phyloP scores from a whole-genome alignment of 352 stramenopile species.

The Achlya hypogyna region DNA sequence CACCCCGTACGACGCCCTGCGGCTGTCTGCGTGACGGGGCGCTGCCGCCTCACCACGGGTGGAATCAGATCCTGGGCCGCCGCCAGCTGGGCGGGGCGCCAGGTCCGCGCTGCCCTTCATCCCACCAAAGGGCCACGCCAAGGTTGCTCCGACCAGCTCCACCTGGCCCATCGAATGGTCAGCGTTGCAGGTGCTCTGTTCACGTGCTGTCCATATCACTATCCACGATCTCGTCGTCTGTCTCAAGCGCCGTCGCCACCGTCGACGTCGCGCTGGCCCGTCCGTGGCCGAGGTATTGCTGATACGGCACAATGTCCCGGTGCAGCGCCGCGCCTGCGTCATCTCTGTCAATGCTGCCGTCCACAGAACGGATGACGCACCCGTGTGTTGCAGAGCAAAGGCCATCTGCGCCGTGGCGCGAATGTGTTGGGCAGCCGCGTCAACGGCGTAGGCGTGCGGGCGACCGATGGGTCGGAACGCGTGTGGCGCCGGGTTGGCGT shows the following conservation, averaged over 20 bases:
- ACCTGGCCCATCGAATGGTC: too few species aligned
- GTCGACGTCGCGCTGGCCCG: not conserved
- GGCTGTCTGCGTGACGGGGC: conserved; percentile 1
- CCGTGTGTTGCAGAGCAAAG: not conserved
- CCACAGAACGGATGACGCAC: not conserved
- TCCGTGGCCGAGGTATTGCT: not conserved
- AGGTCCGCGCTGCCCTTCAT: too few species aligned
- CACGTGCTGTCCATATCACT: conserved; percentile 6
- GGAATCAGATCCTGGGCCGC: not conserved
- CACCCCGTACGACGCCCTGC: too few species aligned
- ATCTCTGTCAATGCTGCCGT: not conserved
- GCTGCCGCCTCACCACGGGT: too few species aligned
- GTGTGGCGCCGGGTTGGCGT: conserved; percentile 46
- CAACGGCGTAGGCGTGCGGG: not conserved
- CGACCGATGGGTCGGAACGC: conserved; percentile 66
- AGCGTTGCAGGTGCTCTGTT: too few species aligned
- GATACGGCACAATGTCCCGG: conserved; percentile 4
- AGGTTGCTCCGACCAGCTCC: too few species aligned
- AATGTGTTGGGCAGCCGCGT: not conserved
- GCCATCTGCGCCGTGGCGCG: not conserved
- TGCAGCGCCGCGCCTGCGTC: not conserved
- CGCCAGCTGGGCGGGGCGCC: not conserved
- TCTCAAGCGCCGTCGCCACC: not conserved
- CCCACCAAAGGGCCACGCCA: too few species aligned
- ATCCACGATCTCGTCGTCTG: conserved; percentile 1